Evolutionary conservation across 2,329 filamentous ascomycete species (phyloP), one percentile per base, ranked within the genome.

Genomic region (Aschersonia sp.): DNA sequence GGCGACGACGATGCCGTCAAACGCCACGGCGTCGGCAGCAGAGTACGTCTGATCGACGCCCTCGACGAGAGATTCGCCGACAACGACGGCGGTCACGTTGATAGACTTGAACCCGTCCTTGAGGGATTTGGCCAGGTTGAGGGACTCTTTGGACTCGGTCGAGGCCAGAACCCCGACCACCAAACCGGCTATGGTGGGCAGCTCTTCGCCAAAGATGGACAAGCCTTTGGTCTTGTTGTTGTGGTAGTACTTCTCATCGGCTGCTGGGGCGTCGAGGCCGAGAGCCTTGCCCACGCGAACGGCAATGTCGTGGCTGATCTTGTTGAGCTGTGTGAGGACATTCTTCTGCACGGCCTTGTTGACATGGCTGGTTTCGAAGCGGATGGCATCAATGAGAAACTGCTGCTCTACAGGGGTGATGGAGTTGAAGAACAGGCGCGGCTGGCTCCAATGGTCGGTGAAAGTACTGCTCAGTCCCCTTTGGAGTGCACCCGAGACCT

Each of bases 391-490:
- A 64, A 87, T 71, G 40, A 87, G 62, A 57, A 85, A 81, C 57
- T 87, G 82, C 60, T 85, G 76, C 63, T 87, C 83, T 0, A 71
- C 69, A 2, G 72, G 68, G 2, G 72, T 68, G 45, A 87, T 68
- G 0, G 81, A 85, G 70, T 87, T 87, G 71, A 76, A 86, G 66
- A 87, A 86, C 10, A 87, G 69, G 1, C 83, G 75, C 0, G 81
- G 76, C 59, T 87, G 83, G 4, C 76, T 78, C 81, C 81, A 87
- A 59, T 79, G 78, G 57, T 87, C 81, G n/a, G 72, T 62, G 59
- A 87, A 86, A 1, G 78, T 81, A 0, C 71, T 65, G n/a, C 79
- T 78, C 14, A 76, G 67, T 11, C 67, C 67, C 44, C 83, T 77
- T 2, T 74, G 61, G 4, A 85, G 70, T 8, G 63, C 63, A 30